Evolutionary conservation across 2,329 filamentous ascomycete species (phyloP).

Genomic region (Pestalotiopsis sp.): DNA sequence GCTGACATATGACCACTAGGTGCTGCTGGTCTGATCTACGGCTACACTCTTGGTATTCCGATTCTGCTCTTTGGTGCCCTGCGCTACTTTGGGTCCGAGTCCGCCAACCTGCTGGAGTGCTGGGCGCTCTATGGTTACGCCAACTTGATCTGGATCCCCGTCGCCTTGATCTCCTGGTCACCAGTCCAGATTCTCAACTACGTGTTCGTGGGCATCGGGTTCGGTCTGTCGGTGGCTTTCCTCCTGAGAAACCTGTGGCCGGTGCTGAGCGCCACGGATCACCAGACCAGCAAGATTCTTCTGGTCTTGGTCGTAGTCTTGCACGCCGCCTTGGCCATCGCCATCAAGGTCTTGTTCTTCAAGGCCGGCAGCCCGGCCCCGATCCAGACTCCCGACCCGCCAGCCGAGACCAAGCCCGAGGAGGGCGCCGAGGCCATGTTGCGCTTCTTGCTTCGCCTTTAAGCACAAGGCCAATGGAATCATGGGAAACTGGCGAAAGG

Average conservation of each 20-base stretch:
- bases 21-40: constrained; percentile 90
- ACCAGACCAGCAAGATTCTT: constrained; percentile 86
- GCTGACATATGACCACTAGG: constrained; percentile 43
- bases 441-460: constrained; percentile 11
- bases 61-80: constrained; percentile 83
- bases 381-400: constrained; percentile 18
- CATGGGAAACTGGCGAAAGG: neutral
- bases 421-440: constrained; percentile 17
- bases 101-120: constrained; percentile 91
- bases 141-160: constrained; percentile 96
- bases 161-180: constrained; percentile 90
- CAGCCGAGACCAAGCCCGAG: constrained; percentile 17
- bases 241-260: constrained; percentile 86
- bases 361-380: constrained; percentile 70
- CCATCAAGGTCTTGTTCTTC: constrained; percentile 97
- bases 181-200: constrained; percentile 87
- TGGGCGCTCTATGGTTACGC: constrained; percentile 95
- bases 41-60: constrained; percentile 88
- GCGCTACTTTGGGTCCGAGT: constrained; percentile 94
- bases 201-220: constrained; percentile 87
- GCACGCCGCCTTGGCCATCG: constrained; percentile 87
- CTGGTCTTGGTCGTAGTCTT: constrained; percentile 81
- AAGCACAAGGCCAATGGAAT: neutral
- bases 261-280: constrained; percentile 89
- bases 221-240: constrained; percentile 81